Conservation (phyloP, 139 green algal genomes). For the Chlamydomonas eustigma region DNA sequence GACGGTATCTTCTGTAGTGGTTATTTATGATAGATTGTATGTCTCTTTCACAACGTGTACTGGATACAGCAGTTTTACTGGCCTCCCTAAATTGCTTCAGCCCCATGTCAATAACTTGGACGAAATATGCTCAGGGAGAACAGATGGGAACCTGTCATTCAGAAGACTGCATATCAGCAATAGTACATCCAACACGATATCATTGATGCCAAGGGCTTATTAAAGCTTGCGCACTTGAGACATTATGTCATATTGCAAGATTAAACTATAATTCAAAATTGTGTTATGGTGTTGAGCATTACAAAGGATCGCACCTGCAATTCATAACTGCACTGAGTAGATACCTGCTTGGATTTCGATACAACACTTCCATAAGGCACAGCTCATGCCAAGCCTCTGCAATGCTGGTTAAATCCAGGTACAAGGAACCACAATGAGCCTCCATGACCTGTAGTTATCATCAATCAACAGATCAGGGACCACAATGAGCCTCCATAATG, state of each 20-base stretch:
- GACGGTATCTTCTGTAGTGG: too few relatives aligned
- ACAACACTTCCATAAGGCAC: conserved; percentile 1
- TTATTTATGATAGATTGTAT: too few relatives aligned
- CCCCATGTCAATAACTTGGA: conserved; percentile 11
- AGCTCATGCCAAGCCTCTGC: conserved; percentile 2
- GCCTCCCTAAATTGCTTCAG: conserved; percentile 4
- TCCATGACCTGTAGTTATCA: conserved; percentile 31
- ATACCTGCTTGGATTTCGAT: not conserved
- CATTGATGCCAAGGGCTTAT: not conserved
- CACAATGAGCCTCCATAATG: not conserved
- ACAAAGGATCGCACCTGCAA: not conserved
- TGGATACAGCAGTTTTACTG: not conserved
- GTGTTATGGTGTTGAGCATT: too few relatives aligned
- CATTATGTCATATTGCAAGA: not conserved
- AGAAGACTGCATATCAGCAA: too few relatives aligned
- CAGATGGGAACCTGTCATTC: not conserved
- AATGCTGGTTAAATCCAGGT: conserved; percentile 49
- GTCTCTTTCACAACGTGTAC: not conserved
- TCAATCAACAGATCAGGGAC: not conserved
- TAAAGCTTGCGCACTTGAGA: not conserved
- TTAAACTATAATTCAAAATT: not conserved
- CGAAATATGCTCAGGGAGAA: not conserved
- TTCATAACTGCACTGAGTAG: not conserved
- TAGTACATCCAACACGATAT: not conserved
- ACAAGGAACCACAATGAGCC: conserved; percentile 68